Base-by-base conservation (phyloP, 2,329 filamentous ascomycete genomes). In the Tolypocladium inflatum region DNA sequence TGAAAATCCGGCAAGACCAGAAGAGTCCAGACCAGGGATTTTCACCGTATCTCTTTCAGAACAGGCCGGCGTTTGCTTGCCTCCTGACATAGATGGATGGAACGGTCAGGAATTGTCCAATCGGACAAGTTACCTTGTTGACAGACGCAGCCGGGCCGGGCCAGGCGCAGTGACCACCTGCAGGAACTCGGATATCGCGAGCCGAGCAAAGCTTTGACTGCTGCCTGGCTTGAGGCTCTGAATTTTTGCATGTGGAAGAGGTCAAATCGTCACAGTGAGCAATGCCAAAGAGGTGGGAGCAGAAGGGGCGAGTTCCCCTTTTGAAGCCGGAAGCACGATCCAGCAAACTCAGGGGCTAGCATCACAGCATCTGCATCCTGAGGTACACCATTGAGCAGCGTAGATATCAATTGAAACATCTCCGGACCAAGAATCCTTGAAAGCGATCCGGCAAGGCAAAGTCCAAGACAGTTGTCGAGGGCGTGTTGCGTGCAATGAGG, bases 61-160 rank as follows among this genome's bases (percentile, higher is more conserved):
- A 70, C 68, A 71, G 68, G 69, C 70, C 68, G 68, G 67, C 71
- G 67, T 65, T 37, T 67, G 67, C 56, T 56, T 64, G 42, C 64
- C 60, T 71, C 66, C 68, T 71, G 66, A 69, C 66, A 58, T n/a
- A 42, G n/a, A 38, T 23, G 26, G 4, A 15, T 15, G 13, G 10
- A 13, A 38, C 8, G 55, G 19, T 48, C 11, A 43, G 7, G 45
- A 26, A 59, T 13, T 52, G 10, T n/a, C 17, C 19, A 11, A 8
- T 37, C 11, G 30, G 19, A 19, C 4, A 2, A 4, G 4, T 30
- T 48, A 1, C 23, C 17, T n/a, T 33, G 26, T 51, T 11, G 26
- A 51, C 17, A 19, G 6, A 30, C 7, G 45, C 15, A 13, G 9
- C 17, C 6, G 48, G 48, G 6, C 11, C 30, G 30, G 33, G 30